Evolutionary conservation across 1,139 yeast genomes (phyloP), one percentile per base, ranked within the genome.

Genomic region (Pichia sp.): DNA sequence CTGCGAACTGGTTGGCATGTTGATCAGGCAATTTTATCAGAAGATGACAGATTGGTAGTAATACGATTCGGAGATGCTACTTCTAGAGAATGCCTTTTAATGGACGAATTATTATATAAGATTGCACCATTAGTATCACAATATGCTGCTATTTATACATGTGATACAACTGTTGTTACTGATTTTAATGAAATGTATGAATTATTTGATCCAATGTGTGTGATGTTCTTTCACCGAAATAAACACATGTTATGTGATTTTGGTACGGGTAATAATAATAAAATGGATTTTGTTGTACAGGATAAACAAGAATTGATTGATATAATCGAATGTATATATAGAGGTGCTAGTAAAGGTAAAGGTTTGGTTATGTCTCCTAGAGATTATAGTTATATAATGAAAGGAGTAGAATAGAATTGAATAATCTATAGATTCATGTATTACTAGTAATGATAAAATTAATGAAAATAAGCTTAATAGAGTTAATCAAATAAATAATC

Each of bases 191-290:
- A 81, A 60, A 89, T 92, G 94, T 92, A 92, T 66, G 97, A 92
- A 65, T 69, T 92, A 50, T 87, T 84, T 62, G 97, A 88, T 56
- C 95, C 96, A 33, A 81, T 86, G 74, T 83, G 95, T 44, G 74
- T 92, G 48, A 92, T 92, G 97, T 90, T 92, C 63, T 92, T 92
- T 65, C 88, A 78, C 68, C 72, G 95, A 48, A 92, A 92, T 68
- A 90, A 89, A 65, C 98, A 92, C 65, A 90, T 94, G 95, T 81
- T 90, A 88, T 87, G 96, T 68, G 98, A 92, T 70, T 89, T 89
- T 66, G 98, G 98, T 2, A 92, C 98, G 0, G 99, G 99, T 40
- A 88, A 92, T 64, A 92, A 94, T 67, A 92, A 94, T 71, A 92
- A 92, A 71, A 71, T 92, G 69, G 89, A 89, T 62, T 92, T 92